Base-by-base conservation (phyloP, 331 rosid species). In the Acacia pycnantha region DNA sequence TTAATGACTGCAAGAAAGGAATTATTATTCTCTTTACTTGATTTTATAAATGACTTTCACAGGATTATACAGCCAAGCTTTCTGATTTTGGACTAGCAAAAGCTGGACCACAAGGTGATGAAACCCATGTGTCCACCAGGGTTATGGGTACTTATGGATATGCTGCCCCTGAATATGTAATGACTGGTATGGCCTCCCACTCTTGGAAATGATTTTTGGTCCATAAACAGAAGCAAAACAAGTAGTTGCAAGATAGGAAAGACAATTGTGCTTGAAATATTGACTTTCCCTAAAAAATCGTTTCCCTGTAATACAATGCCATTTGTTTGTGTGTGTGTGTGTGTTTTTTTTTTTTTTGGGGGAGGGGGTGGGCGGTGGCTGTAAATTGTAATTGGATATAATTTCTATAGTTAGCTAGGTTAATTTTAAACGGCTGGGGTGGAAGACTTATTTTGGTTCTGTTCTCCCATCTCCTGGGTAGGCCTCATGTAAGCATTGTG, bases 31-130 rank as follows among this genome's bases (percentile, higher is more conserved):
- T 77, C 15, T 61, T 62, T 43, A 73, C 70, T 77, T 66, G 18
- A 51, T 77, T 44, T 70, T 82, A 58, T 73, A 75, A 29, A 73
- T 80, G 66, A 68, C 79, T 78, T 35, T 35, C 82, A 79, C 86
- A 94, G 98, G 98, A 94, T 83, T 94, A 94, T 86, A 87, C 98
- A 12, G 91, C 91, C 53, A 85, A 91, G 82, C 89, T 85, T 79
- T 88, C 91, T 81, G 90, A 88, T 78, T 88, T 88, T 70, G 91
- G 91, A 73, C 77, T 88, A 6, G 91, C 91, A 62, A 88, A 88
- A 85, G 91, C 91, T 62, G 91, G 91, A 86, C 91, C 91, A 29
- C 91, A 88, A 78, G 91, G 91, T 53, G 91, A 88, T 74, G 91
- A 88, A 85, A 88, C 91, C 82, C 89, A 88, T 85, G 91, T 88